Conservation (phyloP, 768 basidiomycete species). For the Boletus pseudopeckii region DNA sequence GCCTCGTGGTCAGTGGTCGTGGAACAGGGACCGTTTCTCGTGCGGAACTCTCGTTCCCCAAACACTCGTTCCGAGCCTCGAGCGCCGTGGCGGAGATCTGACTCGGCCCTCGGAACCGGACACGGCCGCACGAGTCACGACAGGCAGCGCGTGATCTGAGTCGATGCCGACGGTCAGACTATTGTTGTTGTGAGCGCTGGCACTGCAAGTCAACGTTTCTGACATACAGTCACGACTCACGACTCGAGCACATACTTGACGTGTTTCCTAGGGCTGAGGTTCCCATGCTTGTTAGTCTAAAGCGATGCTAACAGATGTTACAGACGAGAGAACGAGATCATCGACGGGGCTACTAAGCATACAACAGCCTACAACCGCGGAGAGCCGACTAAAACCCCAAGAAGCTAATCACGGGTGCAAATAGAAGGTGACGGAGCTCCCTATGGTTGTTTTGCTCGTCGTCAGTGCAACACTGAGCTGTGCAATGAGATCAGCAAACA, state of each 20-base stretch:
- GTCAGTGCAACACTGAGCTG: slow-evolving; percentile 6
- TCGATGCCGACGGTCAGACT: no score
- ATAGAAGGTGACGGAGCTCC: slow-evolving; percentile 10
- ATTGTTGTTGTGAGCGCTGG: neutral
- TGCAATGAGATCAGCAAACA: slow-evolving; percentile 7
- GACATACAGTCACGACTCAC: slow-evolving; percentile 1
- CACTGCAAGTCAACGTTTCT: neutral
- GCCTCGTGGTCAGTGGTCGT: slow-evolving; percentile 4
- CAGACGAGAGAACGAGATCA: slow-evolving; percentile 3
- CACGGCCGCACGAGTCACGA: neutral
- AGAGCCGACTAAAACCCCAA: slow-evolving; percentile 20
- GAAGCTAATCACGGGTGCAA: slow-evolving; percentile 9
- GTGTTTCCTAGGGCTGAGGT: neutral
- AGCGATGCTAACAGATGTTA: slow-evolving; percentile 1
- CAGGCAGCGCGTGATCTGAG: slow-evolving; percentile 1
- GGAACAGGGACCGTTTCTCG: neutral
- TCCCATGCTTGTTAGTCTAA: slow-evolving; percentile 7
- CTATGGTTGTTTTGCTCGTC: slow-evolving; percentile 3
- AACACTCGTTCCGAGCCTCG: slow-evolving; percentile 4
- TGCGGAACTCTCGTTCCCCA: slow-evolving; percentile 5
- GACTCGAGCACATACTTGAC: neutral
- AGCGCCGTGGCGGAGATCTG: slow-evolving; percentile 12
- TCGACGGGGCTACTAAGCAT: neutral
- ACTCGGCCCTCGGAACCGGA: slow-evolving; percentile 25
- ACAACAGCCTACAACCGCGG: slow-evolving; percentile 19